These are phyloP conservation scores for Zygnema cylindricum DNA, from an alignment of 139 green algal species.

Conservation along the genomic window DNA sequence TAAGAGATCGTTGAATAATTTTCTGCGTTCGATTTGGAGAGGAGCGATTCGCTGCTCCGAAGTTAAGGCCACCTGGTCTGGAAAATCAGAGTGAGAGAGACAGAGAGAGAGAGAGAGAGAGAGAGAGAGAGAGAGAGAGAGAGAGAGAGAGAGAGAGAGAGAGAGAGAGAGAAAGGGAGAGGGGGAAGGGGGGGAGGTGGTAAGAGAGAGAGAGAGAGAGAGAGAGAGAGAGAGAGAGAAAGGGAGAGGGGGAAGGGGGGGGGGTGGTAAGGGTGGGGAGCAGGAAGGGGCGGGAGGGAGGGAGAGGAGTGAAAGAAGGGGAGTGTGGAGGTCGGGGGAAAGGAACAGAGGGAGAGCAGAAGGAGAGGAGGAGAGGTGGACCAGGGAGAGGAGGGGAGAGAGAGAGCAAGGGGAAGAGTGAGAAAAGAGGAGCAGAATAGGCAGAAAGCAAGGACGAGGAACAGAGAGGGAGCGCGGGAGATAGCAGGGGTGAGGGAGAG, in stretches of 20 bases:
- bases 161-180: background rate
- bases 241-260: background rate
- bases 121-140: background rate
- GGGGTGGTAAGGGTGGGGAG: too few species aligned
- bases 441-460: too few species aligned
- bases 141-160: background rate
- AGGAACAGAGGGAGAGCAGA: too few species aligned
- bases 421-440: too few species aligned
- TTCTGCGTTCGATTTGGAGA: constrained; percentile 42
- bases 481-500: too few species aligned
- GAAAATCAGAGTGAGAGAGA: background rate
- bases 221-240: background rate
- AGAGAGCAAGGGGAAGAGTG: too few species aligned
- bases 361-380: too few species aligned
- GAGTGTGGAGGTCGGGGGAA: too few species aligned
- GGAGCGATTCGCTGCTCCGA: constrained; percentile 41
- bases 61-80: constrained; percentile 37
- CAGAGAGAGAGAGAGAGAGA: background rate
- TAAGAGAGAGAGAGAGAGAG: background rate
- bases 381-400: too few species aligned
- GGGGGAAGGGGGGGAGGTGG: background rate
- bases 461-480: too few species aligned
- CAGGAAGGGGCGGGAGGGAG: too few species aligned
- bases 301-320: too few species aligned
- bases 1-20: constrained; percentile 61